phyloP scores from a whole-genome alignment of 306 rosid species.

The Rosa rugosa region DNA sequence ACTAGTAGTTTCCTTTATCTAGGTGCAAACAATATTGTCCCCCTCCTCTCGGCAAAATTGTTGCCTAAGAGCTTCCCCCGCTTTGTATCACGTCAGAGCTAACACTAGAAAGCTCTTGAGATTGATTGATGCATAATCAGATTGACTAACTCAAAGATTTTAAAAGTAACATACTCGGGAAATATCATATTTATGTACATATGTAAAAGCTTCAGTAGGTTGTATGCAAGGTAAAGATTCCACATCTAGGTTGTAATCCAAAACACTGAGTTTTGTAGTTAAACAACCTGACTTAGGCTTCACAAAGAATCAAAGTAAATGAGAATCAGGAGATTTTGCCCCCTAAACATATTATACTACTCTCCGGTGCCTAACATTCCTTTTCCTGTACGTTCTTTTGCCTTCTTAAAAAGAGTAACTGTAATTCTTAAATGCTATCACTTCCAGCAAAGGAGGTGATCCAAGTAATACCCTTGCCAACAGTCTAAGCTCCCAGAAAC shows the following conservation, averaged over 20 bases:
- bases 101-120: neutral
- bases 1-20: conserved; percentile 13
- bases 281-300: neutral
- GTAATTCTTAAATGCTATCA: neutral
- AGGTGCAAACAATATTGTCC: conserved; percentile 11
- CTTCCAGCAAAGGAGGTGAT: neutral
- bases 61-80: neutral
- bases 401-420: neutral
- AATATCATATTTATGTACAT: neutral
- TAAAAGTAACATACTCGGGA: neutral
- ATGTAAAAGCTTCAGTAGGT: neutral
- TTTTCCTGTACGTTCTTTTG: neutral
- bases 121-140: conserved; percentile 1
- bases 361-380: neutral
- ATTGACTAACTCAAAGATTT: neutral
- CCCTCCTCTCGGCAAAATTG: neutral
- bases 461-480: neutral
- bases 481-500: neutral
- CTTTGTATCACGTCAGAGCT: neutral
- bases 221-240: neutral
- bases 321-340: neutral
- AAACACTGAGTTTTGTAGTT: neutral
- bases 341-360: neutral
- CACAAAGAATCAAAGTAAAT: neutral
- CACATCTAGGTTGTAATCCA: neutral